Base-by-base conservation (phyloP, 331 rosid species). In the Erythrophleum ivorense region DNA sequence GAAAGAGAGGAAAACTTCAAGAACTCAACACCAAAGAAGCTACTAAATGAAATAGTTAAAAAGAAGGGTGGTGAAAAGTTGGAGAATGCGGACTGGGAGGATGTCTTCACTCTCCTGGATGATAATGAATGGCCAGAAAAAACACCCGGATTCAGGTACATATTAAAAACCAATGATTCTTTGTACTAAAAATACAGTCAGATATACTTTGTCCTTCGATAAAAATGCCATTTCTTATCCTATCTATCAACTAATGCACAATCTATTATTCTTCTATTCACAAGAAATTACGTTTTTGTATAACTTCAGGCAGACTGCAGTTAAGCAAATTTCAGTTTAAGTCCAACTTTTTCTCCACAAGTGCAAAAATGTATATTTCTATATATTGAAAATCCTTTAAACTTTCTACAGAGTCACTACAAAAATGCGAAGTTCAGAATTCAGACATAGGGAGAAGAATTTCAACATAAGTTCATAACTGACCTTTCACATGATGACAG, bases 21-120 rank as follows among this genome's bases (percentile, higher is more conserved):
- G 78, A 87, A 86, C 78, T 91, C 95, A 0, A 24, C 79, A n/a
- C 53, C 91, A 1, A 81, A 79, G 84, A 91, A 90, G 81, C 55
- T 84, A 43, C 77, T 93, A 18, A 81, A 85, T 3, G 97, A 91
- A 31, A 8, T 88, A 34, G 90, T 19, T n/a, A 85, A 85, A 63
- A 88, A 83, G 77, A 89, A 87, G 76, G 84, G 82, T 46, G 79
- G 53, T 60, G 84, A 81, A 10, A 92, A 90, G 81, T 65, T 89
- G 82, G 92, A 90, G 86, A 71, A 87, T 78, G 87, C 75, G 57
- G 98, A 95, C 77, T 95, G 98, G 98, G 98, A 95, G 80, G 98
- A 95, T 83, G 98, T 93, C 65, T 69, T 91, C 81, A 88, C 90
- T 82, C 94, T 92, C 82, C 83, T 88, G 13, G 94, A 95, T 79